Base-by-base conservation (phyloP, 2,329 filamentous ascomycete genomes). In the Alternaria longipes region DNA sequence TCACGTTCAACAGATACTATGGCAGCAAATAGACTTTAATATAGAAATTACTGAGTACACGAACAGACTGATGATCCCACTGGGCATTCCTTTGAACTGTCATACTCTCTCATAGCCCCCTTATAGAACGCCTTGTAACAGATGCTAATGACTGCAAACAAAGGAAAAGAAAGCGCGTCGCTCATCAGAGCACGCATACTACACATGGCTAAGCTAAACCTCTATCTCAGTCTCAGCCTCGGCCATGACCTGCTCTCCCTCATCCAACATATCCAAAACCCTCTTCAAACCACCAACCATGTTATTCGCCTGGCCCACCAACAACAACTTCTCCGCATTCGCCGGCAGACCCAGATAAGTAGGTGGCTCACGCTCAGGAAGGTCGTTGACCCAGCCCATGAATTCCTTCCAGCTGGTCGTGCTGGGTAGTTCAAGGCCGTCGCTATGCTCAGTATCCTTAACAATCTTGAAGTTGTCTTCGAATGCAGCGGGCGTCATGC, bases 311-410 rank as follows among this genome's bases (percentile, higher is more conserved):
- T 97, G 89, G 3, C 92, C 94, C 14, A 97, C 92, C 32, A 99
- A 85, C 71, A 99, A 80, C 76, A 99, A 78, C 81, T 98, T 99
- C 88, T 99, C 95, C 20, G 95, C 95, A 78, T 99, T 97, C 28
- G 93, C 92, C 36, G 95, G 95, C 68, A 99, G 81, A 22, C 95
- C 96, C 16, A 99, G 85, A 76, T 97, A 99, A 1, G 93, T 97
- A 5, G 95, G 95, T 28, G 96, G 96, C 79, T 99, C 95, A 72
- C 95, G 89, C 84, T 99, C 95, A 0, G 95, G 95, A 63, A 99
- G 84, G 62, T 88, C 88, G 72, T 97, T 92, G 63, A 99, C 92
- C 96, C 96, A 99, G 38, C 86, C 85, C 80, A 91, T 90, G 77
- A 98, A 98, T 73, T 97, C 93, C 64, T 90, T 88, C 76, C 97